Evolutionary conservation across 352 stramenopile genomes (phyloP).

Genomic region (Pythium graminicola): DNA sequence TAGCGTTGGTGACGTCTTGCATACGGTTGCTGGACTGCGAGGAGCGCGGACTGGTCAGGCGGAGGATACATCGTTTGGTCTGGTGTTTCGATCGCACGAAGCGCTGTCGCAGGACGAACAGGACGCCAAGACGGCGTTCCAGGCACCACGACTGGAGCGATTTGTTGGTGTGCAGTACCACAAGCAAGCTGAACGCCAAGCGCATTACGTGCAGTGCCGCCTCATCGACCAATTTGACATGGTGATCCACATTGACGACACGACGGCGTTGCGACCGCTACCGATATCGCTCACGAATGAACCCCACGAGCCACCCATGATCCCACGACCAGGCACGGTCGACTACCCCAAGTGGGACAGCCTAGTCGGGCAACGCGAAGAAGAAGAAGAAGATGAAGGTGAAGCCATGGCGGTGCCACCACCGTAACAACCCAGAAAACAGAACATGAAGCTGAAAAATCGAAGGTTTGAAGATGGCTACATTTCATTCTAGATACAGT

Average conservation of each 20-base stretch:
- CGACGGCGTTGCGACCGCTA: conserved; percentile 27
- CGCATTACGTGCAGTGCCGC: conserved; percentile 24
- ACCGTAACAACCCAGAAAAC: not conserved
- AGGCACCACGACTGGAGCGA: conserved; percentile 21
- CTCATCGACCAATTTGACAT: conserved; percentile 30
- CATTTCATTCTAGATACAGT: not conserved
- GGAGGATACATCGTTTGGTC: conserved; percentile 19
- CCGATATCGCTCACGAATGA: conserved; percentile 12
- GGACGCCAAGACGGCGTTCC: conserved; percentile 2
- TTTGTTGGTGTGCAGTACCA: conserved; percentile 33
- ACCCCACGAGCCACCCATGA: conserved; percentile 6
- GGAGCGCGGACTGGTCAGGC: not conserved
- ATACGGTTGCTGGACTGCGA: conserved; percentile 10
- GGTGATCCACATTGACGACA: conserved; percentile 28
- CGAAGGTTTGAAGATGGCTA: not conserved
- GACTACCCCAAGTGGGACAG: conserved; percentile 21
- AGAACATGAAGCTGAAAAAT: not conserved
- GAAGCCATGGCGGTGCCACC: conserved; percentile 14
- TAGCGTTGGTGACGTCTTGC: conserved; percentile 22
- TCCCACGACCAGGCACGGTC: conserved; percentile 8
- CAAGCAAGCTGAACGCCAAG: conserved; percentile 22
- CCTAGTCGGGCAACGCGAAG: not conserved
- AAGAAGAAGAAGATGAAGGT: conserved; percentile 13
- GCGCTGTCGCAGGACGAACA: not conserved
- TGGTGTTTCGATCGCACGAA: conserved; percentile 19